phyloP scores from a whole-genome alignment of 352 stramenopile species.

The Plasmopara halstedii region DNA sequence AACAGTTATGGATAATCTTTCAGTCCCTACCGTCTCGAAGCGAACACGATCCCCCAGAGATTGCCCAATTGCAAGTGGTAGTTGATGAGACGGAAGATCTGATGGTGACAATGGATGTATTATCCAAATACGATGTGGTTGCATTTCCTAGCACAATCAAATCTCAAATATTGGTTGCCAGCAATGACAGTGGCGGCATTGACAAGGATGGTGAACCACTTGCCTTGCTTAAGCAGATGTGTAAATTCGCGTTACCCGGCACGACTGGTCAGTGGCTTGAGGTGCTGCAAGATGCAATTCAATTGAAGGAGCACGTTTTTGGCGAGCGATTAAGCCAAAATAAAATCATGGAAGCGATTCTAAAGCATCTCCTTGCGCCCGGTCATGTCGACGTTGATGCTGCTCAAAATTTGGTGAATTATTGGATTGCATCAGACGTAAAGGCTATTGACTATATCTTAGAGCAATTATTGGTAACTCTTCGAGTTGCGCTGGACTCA shows the following conservation, averaged over 20 bases:
- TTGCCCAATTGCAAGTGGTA: slow-evolving; percentile 55
- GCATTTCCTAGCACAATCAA: slow-evolving; percentile 24
- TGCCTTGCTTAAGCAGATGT: slow-evolving; percentile 46
- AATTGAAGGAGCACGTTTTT: slow-evolving; percentile 68
- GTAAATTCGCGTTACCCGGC: slow-evolving; percentile 25
- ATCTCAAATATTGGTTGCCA: slow-evolving; percentile 35
- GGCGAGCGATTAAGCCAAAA: slow-evolving; percentile 49
- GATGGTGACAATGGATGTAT: slow-evolving; percentile 59
- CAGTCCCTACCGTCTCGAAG: slow-evolving; percentile 68
- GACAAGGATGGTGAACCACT: slow-evolving; percentile 12
- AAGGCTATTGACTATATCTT: slow-evolving; percentile 39
- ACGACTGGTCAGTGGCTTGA: slow-evolving; percentile 32
- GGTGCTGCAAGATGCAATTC: slow-evolving; percentile 52
- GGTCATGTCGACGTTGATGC: slow-evolving; percentile 19
- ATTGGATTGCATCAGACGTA: slow-evolving; percentile 44
- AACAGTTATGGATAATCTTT: slow-evolving; percentile 64
- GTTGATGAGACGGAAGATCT: slow-evolving; percentile 71
- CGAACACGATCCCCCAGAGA: slow-evolving; percentile 36
- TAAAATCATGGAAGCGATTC: slow-evolving; percentile 41
- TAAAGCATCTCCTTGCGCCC: slow-evolving; percentile 37
- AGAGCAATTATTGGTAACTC: slow-evolving; percentile 23
- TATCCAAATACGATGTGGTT: slow-evolving; percentile 41
- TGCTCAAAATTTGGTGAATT: slow-evolving; percentile 35
- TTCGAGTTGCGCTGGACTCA: slow-evolving; percentile 28
- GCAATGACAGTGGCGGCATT: slow-evolving; percentile 2